A percentile compares a stretch with the other conserved stretches of the same genome.
These are phyloP conservation scores for Pyrus communis DNA, from an alignment of 306 rosid genomes.

Conservation along the genomic window DNA sequence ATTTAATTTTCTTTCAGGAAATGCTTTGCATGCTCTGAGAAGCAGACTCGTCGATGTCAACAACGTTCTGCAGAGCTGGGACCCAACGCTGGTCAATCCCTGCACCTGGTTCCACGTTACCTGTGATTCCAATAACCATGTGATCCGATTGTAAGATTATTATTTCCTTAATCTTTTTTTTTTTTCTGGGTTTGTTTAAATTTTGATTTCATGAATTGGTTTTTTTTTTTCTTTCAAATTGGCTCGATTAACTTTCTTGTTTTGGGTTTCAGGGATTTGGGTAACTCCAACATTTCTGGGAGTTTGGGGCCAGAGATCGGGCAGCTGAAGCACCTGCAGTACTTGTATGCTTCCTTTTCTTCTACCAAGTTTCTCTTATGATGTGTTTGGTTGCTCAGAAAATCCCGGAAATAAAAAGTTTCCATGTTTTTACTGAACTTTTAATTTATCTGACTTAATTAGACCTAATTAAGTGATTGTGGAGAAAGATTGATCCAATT, in stretches of 20 bases:
- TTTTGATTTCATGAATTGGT: neutral
- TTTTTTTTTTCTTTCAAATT: neutral
- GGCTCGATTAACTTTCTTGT: neutral
- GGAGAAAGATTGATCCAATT: neutral
- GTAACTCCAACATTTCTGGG: conserved; percentile 82
- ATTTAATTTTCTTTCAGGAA: conserved; percentile 37
- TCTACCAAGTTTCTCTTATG: neutral
- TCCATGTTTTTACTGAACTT: neutral
- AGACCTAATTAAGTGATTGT: neutral
- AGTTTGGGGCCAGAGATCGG: conserved; percentile 82
- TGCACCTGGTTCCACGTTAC: conserved; percentile 98
- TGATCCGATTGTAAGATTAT: conserved; percentile 67
- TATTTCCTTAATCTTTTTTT: neutral
- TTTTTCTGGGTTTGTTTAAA: neutral
- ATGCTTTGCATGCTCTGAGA: conserved; percentile 74
- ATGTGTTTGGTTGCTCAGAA: conserved; percentile 7
- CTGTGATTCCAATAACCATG: conserved; percentile 69
- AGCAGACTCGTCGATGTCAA: conserved; percentile 65
- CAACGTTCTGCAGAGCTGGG: conserved; percentile 92
- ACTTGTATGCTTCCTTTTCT: conserved; percentile 45
- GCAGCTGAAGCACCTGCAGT: conserved; percentile 66
- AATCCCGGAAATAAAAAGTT: neutral
- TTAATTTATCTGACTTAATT: neutral
- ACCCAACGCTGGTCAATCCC: conserved; percentile 96
- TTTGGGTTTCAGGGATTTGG: conserved; percentile 79